Evolutionary conservation across 2,329 filamentous ascomycete genomes (phyloP), one percentile per base, ranked within the genome.

Genomic region (Ceratocystis cubensis): DNA sequence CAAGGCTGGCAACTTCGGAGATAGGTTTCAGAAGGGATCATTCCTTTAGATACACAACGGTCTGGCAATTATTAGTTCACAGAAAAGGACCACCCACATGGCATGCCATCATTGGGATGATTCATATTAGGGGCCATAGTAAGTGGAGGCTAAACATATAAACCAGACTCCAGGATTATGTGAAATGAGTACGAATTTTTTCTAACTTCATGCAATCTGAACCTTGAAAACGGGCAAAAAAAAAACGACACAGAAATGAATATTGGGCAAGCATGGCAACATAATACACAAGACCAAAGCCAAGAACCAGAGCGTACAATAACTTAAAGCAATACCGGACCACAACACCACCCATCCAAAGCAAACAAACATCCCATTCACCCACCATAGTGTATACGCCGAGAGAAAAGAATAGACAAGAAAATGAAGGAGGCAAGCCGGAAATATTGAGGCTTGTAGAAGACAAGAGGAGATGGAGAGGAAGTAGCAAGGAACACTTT

Each of bases 1-100:
- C 70, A 88, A 88, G 73, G 88, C 91, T 3, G 84, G 86, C 17
- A 88, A 91, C 72, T 96, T 96, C 76, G 86, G 88, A 2, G 87
- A 87, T 0, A 81, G 90, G 62, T 96, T 96, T 72, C 83, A 86
- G 20, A 88, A 88, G 70, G 91, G 91, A n/a, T 85, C 79, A 20
- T 87, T 80, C 70, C 72, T 87, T 67, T 86, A 71, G 28, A 13
- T 20, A 28, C 4, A 28, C 20, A 22, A 8, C 28, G 8, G n/a
- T 8, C 61, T 15, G 15, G 45, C n/a, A 37, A 17, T 53, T 53
- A 3, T 22, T 53, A 53, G 25, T 15, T 48, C 20, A 15, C n/a
- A 22, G 46, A 50, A 20, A 8, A 50, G 7, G 1, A 20, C 46
- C 5, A 50, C 1, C 46, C 5, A 50, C 5, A 20, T 20, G 46